These are phyloP conservation scores for Penicillium brasilianum DNA, from an alignment of 2,329 filamentous ascomycete genomes.

Conservation along the genomic window DNA sequence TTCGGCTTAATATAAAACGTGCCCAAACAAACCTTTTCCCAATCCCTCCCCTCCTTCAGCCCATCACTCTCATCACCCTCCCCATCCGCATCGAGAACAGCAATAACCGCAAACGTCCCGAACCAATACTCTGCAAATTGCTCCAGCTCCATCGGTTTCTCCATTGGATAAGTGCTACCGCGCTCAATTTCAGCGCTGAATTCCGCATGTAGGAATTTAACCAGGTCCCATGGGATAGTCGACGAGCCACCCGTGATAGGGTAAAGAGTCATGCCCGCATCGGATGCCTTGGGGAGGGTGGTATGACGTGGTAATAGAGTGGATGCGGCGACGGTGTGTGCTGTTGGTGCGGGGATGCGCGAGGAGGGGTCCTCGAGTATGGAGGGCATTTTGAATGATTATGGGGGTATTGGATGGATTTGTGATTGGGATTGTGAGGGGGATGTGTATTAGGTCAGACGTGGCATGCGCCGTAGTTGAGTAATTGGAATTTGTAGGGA, in stretches of 20 bases:
- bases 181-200: slow-evolving; percentile 43
- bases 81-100: slow-evolving; percentile 31
- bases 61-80: slow-evolving; percentile 17
- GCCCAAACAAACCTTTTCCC: slow-evolving; percentile 44
- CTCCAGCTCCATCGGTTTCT: slow-evolving; percentile 37
- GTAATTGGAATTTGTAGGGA: background rate
- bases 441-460: no score
- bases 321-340: slow-evolving; percentile 26
- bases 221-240: slow-evolving; percentile 31
- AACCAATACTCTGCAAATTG: slow-evolving; percentile 46
- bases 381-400: slow-evolving; percentile 37
- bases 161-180: slow-evolving; percentile 48
- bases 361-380: slow-evolving; percentile 44
- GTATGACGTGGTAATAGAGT: slow-evolving; percentile 31
- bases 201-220: slow-evolving; percentile 38
- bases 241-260: slow-evolving; percentile 33
- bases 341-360: slow-evolving; percentile 33
- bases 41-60: slow-evolving; percentile 37
- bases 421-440: background rate
- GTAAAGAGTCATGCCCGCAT: slow-evolving; percentile 35
- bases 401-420: background rate
- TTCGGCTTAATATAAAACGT: slow-evolving; percentile 51
- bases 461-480: no score
- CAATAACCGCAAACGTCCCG: slow-evolving; percentile 45
- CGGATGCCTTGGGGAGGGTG: slow-evolving; percentile 32